Evolutionary conservation across 306 rosid species (phyloP).

Genomic region (Arachis hypogaea): DNA sequence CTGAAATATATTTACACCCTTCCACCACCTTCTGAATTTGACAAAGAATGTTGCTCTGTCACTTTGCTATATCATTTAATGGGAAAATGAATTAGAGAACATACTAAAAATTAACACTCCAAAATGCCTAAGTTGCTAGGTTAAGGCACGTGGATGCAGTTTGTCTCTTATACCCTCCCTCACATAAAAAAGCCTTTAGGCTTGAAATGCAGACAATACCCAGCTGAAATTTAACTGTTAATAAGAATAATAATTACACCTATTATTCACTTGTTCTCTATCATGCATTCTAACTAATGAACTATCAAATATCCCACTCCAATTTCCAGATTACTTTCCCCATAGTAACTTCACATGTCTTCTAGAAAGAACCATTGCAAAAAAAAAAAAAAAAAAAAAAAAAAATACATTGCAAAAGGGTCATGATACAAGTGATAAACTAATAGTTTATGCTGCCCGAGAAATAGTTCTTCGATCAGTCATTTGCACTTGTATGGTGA

Average conservation of each 20-base stretch:
- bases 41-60: slow-evolving; percentile 57
- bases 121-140: not conserved
- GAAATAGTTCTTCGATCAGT: slow-evolving; percentile 8
- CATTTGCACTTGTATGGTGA: slow-evolving; percentile 23
- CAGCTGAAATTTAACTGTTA: not conserved
- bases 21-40: slow-evolving; percentile 99
- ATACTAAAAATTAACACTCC: not conserved
- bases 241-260: not conserved
- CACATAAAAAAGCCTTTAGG: not conserved
- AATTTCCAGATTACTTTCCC: not conserved
- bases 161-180: not conserved
- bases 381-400: not conserved
- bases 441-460: slow-evolving; percentile 19
- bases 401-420: slow-evolving; percentile 8
- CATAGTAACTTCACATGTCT: slow-evolving; percentile 11
- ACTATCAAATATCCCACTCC: not conserved
- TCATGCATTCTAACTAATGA: slow-evolving; percentile 1
- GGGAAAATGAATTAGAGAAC: slow-evolving; percentile 43
- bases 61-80: slow-evolving; percentile 55
- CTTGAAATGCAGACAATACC: not conserved
- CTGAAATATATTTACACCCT: slow-evolving; percentile 86
- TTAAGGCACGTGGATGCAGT: not conserved
- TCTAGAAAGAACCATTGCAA: not conserved
- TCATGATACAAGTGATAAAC: slow-evolving; percentile 3
- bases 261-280: slow-evolving; percentile 5